Evolutionary conservation across 805 yeast genomes (phyloP).

Genomic region (Metschnikowia lachancei): DNA sequence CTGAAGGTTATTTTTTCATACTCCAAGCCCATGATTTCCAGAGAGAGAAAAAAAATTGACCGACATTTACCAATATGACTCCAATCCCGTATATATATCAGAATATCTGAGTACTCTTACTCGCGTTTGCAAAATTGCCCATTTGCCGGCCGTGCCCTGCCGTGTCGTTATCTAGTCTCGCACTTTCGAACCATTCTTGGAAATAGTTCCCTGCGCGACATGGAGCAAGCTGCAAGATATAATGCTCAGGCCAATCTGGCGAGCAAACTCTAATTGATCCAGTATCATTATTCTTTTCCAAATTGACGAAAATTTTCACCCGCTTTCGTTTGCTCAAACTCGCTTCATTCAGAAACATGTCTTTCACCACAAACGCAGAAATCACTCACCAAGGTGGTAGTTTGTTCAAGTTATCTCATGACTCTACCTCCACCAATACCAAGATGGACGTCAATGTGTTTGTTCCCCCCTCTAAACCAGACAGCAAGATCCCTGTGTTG

Average conservation of each 20-base stretch:
- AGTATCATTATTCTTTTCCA: not conserved
- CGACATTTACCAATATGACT: too few relatives aligned
- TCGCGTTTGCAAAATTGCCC: too few relatives aligned
- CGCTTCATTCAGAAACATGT: conserved; percentile 29
- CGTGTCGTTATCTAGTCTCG: not conserved
- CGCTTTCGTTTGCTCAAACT: not conserved
- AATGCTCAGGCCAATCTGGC: not conserved
- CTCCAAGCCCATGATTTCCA: too few relatives aligned
- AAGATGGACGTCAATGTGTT: conserved; percentile 82
- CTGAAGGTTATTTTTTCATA: too few relatives aligned
- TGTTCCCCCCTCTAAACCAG: conserved; percentile 53
- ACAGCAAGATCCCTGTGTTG: conserved; percentile 59
- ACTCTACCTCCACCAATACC: conserved; percentile 61
- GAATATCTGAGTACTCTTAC: too few relatives aligned
- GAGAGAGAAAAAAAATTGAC: too few relatives aligned
- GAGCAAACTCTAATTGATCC: not conserved
- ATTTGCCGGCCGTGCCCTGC: not conserved
- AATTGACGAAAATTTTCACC: too few relatives aligned
- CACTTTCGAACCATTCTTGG: not conserved
- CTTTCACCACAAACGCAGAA: conserved; percentile 51
- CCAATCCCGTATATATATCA: too few relatives aligned
- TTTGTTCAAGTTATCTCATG: conserved; percentile 71
- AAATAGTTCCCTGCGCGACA: not conserved
- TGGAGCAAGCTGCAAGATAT: not conserved
- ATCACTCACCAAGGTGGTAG: conserved; percentile 72